Conservation (phyloP, 2,329 filamentous ascomycete genomes). For the Pseudocercospora crystallina region DNA sequence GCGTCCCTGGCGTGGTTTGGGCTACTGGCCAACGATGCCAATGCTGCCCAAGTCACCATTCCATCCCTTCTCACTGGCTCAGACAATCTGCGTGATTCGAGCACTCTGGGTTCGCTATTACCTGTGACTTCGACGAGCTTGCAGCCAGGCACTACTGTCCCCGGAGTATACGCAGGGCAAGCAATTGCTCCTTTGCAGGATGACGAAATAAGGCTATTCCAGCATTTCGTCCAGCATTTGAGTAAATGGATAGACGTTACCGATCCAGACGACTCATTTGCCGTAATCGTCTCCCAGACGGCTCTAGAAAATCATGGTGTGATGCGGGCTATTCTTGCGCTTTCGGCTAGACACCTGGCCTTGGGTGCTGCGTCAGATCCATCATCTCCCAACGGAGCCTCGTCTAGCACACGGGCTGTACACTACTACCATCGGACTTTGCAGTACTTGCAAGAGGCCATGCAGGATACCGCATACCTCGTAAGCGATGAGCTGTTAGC, state of each 20-base stretch:
- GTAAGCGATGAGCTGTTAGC: constrained; percentile 57
- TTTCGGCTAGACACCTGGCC: constrained; percentile 52
- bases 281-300: no score
- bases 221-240: no score
- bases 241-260: no score
- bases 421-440: constrained; percentile 62
- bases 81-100: no score
- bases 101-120: no score
- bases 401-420: constrained; percentile 29
- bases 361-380: constrained; percentile 36
- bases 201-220: constrained; percentile 37
- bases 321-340: constrained; percentile 57
- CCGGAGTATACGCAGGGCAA: neutral
- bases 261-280: no score
- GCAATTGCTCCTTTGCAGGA: constrained; percentile 26
- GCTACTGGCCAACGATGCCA: constrained; percentile 41
- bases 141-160: neutral
- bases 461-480: constrained; percentile 56
- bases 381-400: no score
- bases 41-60: no score
- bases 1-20: constrained; percentile 49
- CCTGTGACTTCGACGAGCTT: neutral
- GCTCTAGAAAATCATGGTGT: constrained; percentile 56
- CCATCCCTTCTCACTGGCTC: no score
- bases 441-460: constrained; percentile 58